Base-by-base conservation (phyloP, 768 basidiomycete genomes). In the Amanita jacksonii region DNA sequence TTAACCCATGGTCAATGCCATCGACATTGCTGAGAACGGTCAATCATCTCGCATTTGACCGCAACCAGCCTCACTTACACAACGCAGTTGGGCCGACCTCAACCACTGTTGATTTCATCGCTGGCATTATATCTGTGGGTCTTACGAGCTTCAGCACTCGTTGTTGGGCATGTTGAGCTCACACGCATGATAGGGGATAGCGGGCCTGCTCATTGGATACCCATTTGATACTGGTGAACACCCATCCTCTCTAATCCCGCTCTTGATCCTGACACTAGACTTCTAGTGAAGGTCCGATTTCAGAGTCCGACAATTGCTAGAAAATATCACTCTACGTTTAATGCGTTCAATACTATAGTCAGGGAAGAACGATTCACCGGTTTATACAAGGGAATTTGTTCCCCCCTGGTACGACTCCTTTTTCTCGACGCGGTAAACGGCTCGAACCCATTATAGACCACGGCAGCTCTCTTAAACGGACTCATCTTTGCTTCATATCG, bases 401-500 rank as follows among this genome's bases (percentile, higher is more conserved):
- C 89, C 9, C 91, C 90, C 0, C 65, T 94, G 66, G 87, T 88
- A 47, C 44, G 73, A 67, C 10, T 36, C 6, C 36, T 24, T 43
- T 19, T 33, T 8, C 42, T 19, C 20, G 31, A 36, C 22, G 12
- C 19, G n/a, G 9, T 43, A 18, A 15, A 13, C 23, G 28, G 19
- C 18, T 12, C 6, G 6, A 28, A 28, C 27, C 12, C 12, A 12
- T 24, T 35, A 25, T 37, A 88, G 86, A 70, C 76, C 1, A 76
- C 79, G 2, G 73, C 74, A 18, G 85, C 86, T 0, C 63, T 85
- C 1, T 73, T 89, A 68, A 96, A 93, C 54, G 89, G 91, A 9
- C 66, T 90, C 12, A 78, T 93, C 3, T 94, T 96, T 59, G 75
- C 87, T 0, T 79, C 81, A 0, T 94, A 94, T 64, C 77, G 81